Conservation (phyloP, 2,329 filamentous ascomycete species). For the Verticillium isaacii region DNA sequence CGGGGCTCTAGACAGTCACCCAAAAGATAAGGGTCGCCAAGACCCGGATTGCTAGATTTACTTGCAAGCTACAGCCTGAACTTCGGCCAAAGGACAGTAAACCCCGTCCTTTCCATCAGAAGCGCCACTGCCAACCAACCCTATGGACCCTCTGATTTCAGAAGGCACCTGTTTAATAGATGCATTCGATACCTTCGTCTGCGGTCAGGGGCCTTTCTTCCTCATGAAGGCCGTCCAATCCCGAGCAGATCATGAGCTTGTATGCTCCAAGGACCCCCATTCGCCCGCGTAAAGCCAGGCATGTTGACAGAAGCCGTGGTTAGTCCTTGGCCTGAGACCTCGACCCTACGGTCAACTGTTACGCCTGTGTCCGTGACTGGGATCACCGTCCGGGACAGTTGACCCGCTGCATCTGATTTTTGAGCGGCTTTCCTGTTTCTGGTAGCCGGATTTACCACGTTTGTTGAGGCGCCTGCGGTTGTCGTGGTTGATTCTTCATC, state of each 20-base stretch:
- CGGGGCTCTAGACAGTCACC: no score
- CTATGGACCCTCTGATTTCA: no score
- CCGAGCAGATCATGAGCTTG: conserved; percentile 65
- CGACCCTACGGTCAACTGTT: not conserved
- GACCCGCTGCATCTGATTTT: conserved; percentile 43
- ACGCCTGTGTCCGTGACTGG: conserved; percentile 11
- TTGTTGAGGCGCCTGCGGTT: not conserved
- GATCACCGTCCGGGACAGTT: conserved; percentile 36
- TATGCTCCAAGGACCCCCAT: conserved; percentile 62
- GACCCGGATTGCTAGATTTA: no score
- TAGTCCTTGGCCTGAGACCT: not conserved
- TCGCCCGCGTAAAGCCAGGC: conserved; percentile 42
- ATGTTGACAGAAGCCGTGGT: conserved; percentile 15
- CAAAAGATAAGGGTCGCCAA: no score
- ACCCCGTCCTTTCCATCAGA: no score
- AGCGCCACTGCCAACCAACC: no score
- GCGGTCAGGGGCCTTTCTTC: no score
- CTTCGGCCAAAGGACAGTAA: no score
- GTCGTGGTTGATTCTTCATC: not conserved
- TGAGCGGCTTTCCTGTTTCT: not conserved
- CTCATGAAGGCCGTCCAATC: not conserved
- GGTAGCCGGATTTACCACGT: not conserved
- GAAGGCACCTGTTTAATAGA: no score
- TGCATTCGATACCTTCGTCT: not conserved
- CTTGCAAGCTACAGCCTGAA: no score